Percentiles rank a stretch among this genome's conserved stretches.
Evolutionary conservation across 169 alveolate genomes (phyloP).

Genomic region (Plasmodium vivax): DNA sequence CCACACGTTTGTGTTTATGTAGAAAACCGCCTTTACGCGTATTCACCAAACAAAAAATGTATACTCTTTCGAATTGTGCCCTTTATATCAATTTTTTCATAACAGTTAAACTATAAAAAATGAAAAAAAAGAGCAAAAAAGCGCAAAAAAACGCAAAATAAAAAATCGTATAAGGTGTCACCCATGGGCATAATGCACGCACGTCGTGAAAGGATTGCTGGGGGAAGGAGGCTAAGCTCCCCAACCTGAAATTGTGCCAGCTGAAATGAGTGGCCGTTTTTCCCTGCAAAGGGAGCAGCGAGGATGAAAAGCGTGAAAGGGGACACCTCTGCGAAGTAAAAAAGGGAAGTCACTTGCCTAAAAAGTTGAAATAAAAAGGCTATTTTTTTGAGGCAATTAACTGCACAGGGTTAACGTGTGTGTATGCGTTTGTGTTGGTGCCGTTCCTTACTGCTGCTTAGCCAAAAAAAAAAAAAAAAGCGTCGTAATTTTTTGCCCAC

Average conservation of each 20-base stretch:
- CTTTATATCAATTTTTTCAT: background rate
- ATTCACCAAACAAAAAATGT: background rate
- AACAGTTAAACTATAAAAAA: background rate
- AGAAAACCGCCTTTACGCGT: background rate
- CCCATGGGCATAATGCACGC: background rate
- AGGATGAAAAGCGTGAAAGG: background rate
- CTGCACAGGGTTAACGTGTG: background rate
- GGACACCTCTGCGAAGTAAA: background rate
- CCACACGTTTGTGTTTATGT: background rate
- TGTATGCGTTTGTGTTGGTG: background rate
- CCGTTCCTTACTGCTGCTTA: background rate
- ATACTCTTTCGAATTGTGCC: background rate
- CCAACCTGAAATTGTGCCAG: background rate
- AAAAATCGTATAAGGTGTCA: background rate
- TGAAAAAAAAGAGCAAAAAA: background rate
- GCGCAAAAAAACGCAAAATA: no score
- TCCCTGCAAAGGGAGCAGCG: background rate
- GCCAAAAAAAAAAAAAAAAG: background rate
- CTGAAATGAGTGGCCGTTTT: background rate
- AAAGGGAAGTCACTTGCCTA: background rate
- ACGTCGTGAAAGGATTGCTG: background rate
- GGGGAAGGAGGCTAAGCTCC: background rate
- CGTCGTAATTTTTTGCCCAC: background rate
- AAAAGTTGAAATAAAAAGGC: background rate
- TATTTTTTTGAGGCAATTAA: background rate